phyloP scores from a whole-genome alignment of 345 rosid species.

The Cardiospermum halicacabum region DNA sequence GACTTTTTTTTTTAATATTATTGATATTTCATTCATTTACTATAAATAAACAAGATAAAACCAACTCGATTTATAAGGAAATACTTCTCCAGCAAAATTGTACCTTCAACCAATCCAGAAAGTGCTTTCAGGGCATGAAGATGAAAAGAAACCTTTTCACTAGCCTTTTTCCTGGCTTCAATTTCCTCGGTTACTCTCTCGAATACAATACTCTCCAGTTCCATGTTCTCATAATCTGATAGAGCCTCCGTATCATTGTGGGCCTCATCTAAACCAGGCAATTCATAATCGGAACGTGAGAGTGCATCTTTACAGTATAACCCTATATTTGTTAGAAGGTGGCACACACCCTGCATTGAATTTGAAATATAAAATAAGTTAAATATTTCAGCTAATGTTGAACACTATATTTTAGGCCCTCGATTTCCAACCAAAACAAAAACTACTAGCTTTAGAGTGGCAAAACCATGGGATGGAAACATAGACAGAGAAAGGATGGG shows the following conservation, averaged over 20 bases:
- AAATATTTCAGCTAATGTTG: conserved; percentile 1
- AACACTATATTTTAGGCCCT: background rate
- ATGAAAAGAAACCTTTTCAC: conserved; percentile 68
- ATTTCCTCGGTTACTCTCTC: conserved; percentile 67
- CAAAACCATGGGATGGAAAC: background rate
- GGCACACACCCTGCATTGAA: conserved; percentile 73
- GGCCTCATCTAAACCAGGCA: conserved; percentile 47
- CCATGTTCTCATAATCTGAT: conserved; percentile 80
- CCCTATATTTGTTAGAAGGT: conserved; percentile 72
- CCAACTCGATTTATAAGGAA: background rate
- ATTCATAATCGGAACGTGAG: conserved; percentile 45
- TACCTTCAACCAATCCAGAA: conserved; percentile 77
- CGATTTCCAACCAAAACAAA: conserved; percentile 3
- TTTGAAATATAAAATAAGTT: conserved; percentile 9
- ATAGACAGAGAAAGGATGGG: background rate
- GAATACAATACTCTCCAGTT: conserved; percentile 67
- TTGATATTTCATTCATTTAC: background rate
- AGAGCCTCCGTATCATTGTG: conserved; percentile 43
- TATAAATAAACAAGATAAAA: background rate
- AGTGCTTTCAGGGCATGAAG: conserved; percentile 68
- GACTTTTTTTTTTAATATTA: background rate
- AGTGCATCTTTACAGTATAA: conserved; percentile 66
- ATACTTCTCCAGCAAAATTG: background rate
- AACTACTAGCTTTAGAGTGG: background rate
- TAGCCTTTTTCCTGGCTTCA: conserved; percentile 59